Evolutionary conservation across 768 basidiomycete species (phyloP), one percentile per base, ranked within the genome.

Genomic region (Vararia minispora): DNA sequence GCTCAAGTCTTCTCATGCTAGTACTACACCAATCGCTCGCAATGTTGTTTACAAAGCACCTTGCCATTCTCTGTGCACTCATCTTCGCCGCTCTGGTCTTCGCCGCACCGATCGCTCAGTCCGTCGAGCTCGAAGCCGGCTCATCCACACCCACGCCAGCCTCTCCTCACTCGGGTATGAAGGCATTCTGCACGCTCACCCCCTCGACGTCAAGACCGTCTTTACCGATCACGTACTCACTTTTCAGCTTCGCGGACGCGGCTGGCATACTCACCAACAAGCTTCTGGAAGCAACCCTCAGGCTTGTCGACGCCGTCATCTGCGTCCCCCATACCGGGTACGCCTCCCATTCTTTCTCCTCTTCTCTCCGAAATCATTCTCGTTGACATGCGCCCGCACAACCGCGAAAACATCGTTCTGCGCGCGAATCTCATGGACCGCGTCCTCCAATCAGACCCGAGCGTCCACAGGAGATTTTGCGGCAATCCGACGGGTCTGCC

Each of bases 321-420:
- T 94, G 90, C 50, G 94, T 97, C 32, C 92, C 89, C 7, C 84
- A 97, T 60, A 95, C 90, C 0, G 89, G 91, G 92, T 87, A 76
- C 54, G 5, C 23, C 20, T 28, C 9, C 38, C 17, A 5, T 16
- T 41, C 10, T 16, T 37, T 23, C 25, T 22, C 41, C 22, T 14
- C 40, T n/a, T n/a, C n/a, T n/a, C n/a, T n/a, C 27, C 26, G 18
- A n/a, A 31, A 32, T 3, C 21, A 2, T 12, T 11, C 4, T n/a
- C n/a, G 6, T 13, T 8, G 18, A 6, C 14, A 1, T 25, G 28
- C 6, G 21, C 10, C 27, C 28, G 13, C 31, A 14, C 50, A 95
- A 92, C 17, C 87, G 91, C n/a, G 94, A 97, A 61, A 98, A 97
- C 47, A 95, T 90, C 0, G 85, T 91, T 4, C 68, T 98, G 1